phyloP scores from a whole-genome alignment of 805 yeast species.

The Saturnispora saitoi region DNA sequence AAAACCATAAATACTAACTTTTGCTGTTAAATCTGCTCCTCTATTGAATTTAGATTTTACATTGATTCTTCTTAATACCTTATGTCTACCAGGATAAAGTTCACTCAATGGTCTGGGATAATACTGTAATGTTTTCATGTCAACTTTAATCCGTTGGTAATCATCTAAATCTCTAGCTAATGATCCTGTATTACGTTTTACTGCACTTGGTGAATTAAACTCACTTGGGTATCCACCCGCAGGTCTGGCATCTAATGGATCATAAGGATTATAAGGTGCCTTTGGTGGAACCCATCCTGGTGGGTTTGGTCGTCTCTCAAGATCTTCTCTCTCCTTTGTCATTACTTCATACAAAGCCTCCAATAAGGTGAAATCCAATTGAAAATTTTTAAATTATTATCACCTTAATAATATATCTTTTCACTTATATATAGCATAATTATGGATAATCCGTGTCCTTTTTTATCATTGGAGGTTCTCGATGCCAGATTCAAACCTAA shows the following conservation, averaged over 20 bases:
- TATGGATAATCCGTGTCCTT: slow-evolving; percentile 9
- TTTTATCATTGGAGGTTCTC: slow-evolving; percentile 37
- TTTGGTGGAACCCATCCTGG: slow-evolving; percentile 73
- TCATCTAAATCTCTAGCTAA: slow-evolving; percentile 63
- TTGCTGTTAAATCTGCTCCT: slow-evolving; percentile 55
- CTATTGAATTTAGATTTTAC: slow-evolving; percentile 43
- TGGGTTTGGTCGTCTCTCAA: slow-evolving; percentile 64
- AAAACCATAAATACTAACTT: slow-evolving; percentile 39
- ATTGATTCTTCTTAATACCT: slow-evolving; percentile 54
- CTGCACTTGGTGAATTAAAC: slow-evolving; percentile 55
- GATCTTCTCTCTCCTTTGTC: slow-evolving; percentile 16
- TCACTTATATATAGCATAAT: not conserved
- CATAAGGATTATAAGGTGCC: slow-evolving; percentile 83
- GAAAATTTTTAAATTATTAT: not conserved
- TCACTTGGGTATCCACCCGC: slow-evolving; percentile 84
- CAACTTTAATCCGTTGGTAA: slow-evolving; percentile 57
- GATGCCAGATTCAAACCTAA: slow-evolving; percentile 41
- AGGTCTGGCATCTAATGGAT: slow-evolving; percentile 67
- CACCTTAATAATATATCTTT: not conserved
- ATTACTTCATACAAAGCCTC: not conserved
- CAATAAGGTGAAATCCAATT: not conserved
- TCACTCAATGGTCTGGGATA: slow-evolving; percentile 73
- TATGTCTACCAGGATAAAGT: slow-evolving; percentile 70
- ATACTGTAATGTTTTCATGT: slow-evolving; percentile 66
- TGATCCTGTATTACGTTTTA: slow-evolving; percentile 35